A percentile compares a stretch with the other conserved stretches of the same genome.
Evolutionary conservation across 345 rosid species (phyloP).

Genomic region (Pelargonium nanum): DNA sequence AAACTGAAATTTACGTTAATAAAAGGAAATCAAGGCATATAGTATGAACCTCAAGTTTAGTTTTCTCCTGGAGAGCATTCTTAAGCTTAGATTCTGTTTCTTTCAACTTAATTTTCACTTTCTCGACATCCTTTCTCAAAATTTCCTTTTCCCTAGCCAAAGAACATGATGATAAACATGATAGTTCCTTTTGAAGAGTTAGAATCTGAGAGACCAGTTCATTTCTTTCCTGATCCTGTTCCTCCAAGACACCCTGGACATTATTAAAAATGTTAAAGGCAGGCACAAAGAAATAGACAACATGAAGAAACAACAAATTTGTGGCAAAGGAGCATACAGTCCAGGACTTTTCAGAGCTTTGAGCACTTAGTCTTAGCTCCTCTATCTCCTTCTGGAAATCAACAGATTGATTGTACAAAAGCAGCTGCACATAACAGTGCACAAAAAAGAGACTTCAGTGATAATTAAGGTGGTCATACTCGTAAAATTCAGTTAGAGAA

Average conservation of each 20-base stretch:
- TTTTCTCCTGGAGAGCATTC: conserved; percentile 84
- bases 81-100: conserved; percentile 77
- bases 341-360: conserved; percentile 37
- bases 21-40: not conserved
- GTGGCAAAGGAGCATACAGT: conserved; percentile 23
- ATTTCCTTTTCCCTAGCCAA: conserved; percentile 69
- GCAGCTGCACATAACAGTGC: conserved; percentile 30
- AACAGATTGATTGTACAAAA: conserved; percentile 29
- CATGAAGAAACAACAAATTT: not conserved
- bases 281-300: not conserved
- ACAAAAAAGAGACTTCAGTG: not conserved
- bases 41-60: conserved; percentile 75
- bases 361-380: conserved; percentile 33
- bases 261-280: conserved; percentile 7
- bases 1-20: too few relatives aligned
- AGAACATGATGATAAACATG: conserved; percentile 43
- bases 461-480: not conserved
- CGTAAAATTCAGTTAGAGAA: not conserved
- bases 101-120: conserved; percentile 63
- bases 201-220: conserved; percentile 48
- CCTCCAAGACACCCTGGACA: conserved; percentile 46
- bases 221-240: conserved; percentile 42
- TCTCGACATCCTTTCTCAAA: conserved; percentile 77
- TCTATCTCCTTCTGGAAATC: conserved; percentile 45
- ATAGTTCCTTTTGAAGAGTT: conserved; percentile 61